Evolutionary conservation across 768 basidiomycete genomes (phyloP), one percentile per base, ranked within the genome.

Genomic region (Filobasidium wieringae): DNA sequence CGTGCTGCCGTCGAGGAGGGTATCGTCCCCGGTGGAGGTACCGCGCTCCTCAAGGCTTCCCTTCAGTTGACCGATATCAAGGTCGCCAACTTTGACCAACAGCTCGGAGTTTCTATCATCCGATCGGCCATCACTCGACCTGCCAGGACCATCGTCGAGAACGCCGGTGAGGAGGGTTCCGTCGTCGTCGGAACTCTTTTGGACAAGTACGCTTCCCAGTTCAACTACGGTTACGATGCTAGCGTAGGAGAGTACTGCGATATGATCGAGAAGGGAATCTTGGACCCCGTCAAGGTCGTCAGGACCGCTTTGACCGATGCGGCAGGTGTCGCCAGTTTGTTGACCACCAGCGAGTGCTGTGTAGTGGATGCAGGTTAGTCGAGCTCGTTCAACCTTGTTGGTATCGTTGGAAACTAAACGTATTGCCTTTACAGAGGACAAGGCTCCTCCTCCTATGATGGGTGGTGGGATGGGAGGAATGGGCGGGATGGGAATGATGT

Each of bases 1-100:
- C 86, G 93, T 37, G 93, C 93, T 26, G 91, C 93, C 43, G 93
- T 97, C 30, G 93, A 96, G 77, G 92, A 99, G 75, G 93, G 93
- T 71, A 95, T 96, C 68, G 85, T 97, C 32, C 93, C 93, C 53
- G 93, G 93, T 41, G 93, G 93, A 69, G 92, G 92, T 73, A 84
- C 88, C 31, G 92, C 93, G 27, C 81, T 95, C 24, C 81, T 95
- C 69, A 73, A 73, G 69, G 74, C 74, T 2, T 75, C 74, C 29
- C 62, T 66, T 39, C 59, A 60, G 19, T 67, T 84, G 34, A 82
- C 81, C 66, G 78, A 83, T 37, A 82, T 97, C 68, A 74, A 80
- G 19, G 88, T 86, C 0, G 76, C 78, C 74, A 96, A 96, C 86
- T 97, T 97, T 69, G 93, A 97, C 78, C 92, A 96, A 70, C 84